Conservation (phyloP, 2,329 filamentous ascomycete species). For the Colletotrichum sp. region DNA sequence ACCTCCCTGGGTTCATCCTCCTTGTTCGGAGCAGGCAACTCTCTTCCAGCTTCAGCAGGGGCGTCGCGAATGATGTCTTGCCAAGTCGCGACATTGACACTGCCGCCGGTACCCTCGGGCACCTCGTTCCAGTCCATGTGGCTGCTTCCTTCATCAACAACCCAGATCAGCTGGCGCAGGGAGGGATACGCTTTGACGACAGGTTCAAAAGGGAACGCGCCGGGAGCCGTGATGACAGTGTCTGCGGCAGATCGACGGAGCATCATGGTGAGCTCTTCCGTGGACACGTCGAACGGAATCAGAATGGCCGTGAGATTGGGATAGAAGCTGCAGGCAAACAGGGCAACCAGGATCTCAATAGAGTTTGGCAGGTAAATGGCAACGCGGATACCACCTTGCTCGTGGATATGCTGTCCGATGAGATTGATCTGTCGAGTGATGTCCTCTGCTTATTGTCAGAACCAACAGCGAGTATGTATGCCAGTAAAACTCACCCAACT, state of each 20-base stretch:
- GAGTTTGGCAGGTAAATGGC: constrained; percentile 94
- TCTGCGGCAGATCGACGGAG: constrained; percentile 78
- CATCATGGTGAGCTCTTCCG: constrained; percentile 72
- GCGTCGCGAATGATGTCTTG: constrained; percentile 83
- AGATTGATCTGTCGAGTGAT: constrained; percentile 87
- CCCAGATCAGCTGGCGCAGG: constrained; percentile 85
- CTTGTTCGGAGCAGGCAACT: constrained; percentile 68
- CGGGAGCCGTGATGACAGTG: constrained; percentile 82
- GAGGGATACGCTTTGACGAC: constrained; percentile 72
- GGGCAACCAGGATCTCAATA: constrained; percentile 78
- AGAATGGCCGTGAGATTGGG: constrained; percentile 79
- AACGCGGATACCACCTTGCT: constrained; percentile 75
- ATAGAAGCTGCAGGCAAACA: constrained; percentile 93
- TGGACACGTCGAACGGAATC: constrained; percentile 80
- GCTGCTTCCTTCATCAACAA: constrained; percentile 86
- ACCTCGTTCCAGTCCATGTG: constrained; percentile 97
- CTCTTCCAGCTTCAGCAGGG: constrained; percentile 59
- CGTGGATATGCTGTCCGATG: constrained; percentile 77
- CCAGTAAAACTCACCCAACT: constrained; percentile 50
- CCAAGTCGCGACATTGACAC: constrained; percentile 87
- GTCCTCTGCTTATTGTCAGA: constrained; percentile 54
- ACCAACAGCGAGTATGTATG: not conserved
- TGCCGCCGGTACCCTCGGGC: constrained; percentile 76
- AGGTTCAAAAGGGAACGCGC: constrained; percentile 80
- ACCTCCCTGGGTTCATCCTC: constrained; percentile 59